Base-by-base conservation (phyloP, 208 protist species). In the Tritrichomonas musculus region DNA sequence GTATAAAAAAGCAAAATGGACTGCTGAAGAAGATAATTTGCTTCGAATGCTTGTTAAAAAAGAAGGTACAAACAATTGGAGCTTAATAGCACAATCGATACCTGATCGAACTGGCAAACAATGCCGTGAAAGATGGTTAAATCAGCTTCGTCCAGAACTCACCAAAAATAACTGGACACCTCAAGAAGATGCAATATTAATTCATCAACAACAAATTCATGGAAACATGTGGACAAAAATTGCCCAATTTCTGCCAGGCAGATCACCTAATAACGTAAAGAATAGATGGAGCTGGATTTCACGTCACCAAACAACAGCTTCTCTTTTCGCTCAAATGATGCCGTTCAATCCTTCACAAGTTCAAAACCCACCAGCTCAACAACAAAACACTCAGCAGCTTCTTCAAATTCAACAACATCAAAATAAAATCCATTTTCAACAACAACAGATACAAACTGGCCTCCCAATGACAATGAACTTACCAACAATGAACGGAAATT, bases 261-360 rank as follows among this genome's bases (percentile, higher is more conserved):
- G 73, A 41, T 47, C n/a, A 47, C 25, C 41, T 53, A 82, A 82
- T 41, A 30, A 33, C 17, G 50, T 82, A 30, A 82, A 82, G 30
- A 82, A 82, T 53, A 82, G 73, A 53, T 82, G 73, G 73, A 50
- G 41, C 41, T 82, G 69, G 69, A 27, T 75, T 75, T 75, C 69
- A 13, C 14, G 69, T 11, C 69, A 75, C n/a, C n/a, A n/a, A n/a
- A n/a, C n/a, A n/a, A n/a, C n/a, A n/a, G n/a, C n/a, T n/a, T n/a
- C n/a, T n/a, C n/a, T n/a, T n/a, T n/a, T n/a, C n/a, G n/a, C n/a
- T n/a, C n/a, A n/a, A n/a, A n/a, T n/a, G n/a, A n/a, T n/a, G n/a
- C n/a, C n/a, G n/a, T n/a, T n/a, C n/a, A n/a, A n/a, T n/a, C n/a
- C n/a, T n/a, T n/a, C n/a, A n/a, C n/a, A n/a, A n/a, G n/a, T n/a